phyloP scores from a whole-genome alignment of 2,329 filamentous ascomycete genomes.

The Colletotrichum trifolii region DNA sequence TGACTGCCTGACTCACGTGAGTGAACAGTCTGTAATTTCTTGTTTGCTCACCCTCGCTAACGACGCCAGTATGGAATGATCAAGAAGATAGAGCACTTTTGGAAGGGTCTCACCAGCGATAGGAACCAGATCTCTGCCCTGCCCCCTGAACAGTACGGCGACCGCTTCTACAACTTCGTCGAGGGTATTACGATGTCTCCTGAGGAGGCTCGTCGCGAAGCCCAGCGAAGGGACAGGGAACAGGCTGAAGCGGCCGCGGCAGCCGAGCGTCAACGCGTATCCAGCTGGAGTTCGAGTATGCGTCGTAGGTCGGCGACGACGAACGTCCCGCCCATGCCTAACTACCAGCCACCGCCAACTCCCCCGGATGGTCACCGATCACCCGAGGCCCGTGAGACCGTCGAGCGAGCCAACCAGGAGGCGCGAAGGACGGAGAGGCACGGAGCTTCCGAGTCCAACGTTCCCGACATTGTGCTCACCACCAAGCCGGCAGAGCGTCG shows the following conservation, averaged over 20 bases:
- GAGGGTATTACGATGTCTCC: conserved; percentile 88
- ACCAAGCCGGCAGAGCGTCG: conserved; percentile 54
- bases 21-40: conserved; percentile 48
- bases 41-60: conserved; percentile 16
- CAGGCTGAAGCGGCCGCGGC: conserved; percentile 56
- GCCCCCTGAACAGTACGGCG: conserved; percentile 89
- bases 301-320: conserved; percentile 46
- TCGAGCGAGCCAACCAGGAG: conserved; percentile 53
- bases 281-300: conserved; percentile 51
- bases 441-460: conserved; percentile 56
- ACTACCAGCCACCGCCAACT: conserved; percentile 57
- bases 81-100: conserved; percentile 96
- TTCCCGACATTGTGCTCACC: conserved; percentile 71
- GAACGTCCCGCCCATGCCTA: conserved; percentile 55
- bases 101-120: conserved; percentile 90
- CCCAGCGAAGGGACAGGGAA: conserved; percentile 68
- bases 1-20: conserved; percentile 95
- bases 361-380: conserved; percentile 46
- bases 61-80: conserved; percentile 83
- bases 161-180: conserved; percentile 94
- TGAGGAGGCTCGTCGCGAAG: conserved; percentile 82
- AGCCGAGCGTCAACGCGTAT: conserved; percentile 47
- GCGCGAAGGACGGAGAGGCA: conserved; percentile 48
- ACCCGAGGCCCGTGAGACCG: conserved; percentile 52
- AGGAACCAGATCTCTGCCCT: conserved; percentile 92